Percentiles rank a stretch among this genome's conserved stretches.
Conservation (phyloP, 805 yeast genomes). For the Metschnikowia shivogae region DNA sequence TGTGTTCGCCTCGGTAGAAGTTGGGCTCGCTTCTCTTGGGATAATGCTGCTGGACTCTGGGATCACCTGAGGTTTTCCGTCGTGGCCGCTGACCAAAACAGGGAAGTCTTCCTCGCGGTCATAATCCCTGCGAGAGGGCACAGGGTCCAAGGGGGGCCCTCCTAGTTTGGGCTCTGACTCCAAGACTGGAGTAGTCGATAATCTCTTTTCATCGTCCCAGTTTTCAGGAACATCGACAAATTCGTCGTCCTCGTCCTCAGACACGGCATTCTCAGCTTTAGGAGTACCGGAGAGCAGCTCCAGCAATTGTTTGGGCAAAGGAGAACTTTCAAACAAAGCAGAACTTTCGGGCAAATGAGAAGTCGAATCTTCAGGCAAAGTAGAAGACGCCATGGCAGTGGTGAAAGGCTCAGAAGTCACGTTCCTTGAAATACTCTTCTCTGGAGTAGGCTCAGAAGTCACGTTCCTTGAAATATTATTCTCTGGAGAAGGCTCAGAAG, state of each 20-base stretch:
- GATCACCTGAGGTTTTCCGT: not conserved
- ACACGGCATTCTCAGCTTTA: not conserved
- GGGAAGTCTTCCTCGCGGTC: not conserved
- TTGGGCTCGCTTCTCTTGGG: not conserved
- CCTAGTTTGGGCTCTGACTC: not conserved
- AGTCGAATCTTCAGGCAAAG: too few relatives aligned
- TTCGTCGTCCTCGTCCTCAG: slow-evolving; percentile 7
- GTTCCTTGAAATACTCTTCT: too few relatives aligned
- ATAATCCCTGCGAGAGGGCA: not conserved
- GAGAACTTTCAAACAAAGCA: too few relatives aligned
- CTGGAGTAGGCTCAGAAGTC: too few relatives aligned
- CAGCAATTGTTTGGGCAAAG: not conserved
- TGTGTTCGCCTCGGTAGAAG: not conserved
- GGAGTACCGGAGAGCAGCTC: not conserved
- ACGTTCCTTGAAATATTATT: too few relatives aligned
- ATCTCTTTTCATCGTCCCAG: slow-evolving; percentile 8
- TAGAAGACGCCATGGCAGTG: too few relatives aligned
- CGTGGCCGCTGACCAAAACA: not conserved
- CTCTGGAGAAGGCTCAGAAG: too few relatives aligned
- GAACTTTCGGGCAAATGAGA: too few relatives aligned
- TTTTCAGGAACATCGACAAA: slow-evolving; percentile 17
- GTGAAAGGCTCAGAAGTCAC: too few relatives aligned
- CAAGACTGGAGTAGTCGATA: slow-evolving; percentile 2
- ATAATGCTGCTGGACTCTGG: not conserved
- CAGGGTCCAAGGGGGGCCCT: not conserved